A percentile compares a stretch with the other conserved stretches of the same genome.
Conservation (phyloP, 805 yeast species). For the Starmera pachycereana region DNA sequence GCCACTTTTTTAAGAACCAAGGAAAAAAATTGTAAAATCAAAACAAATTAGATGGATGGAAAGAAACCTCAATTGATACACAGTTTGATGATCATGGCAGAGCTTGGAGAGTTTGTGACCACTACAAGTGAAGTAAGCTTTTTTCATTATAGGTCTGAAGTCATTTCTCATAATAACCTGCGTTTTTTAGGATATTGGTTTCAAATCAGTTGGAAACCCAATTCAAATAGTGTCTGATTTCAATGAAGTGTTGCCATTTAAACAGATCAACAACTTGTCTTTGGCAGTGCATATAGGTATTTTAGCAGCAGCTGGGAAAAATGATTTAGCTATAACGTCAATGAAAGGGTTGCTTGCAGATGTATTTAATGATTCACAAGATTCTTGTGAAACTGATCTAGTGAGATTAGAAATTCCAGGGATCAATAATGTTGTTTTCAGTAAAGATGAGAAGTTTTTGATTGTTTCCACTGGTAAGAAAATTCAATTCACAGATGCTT, state of each 20-base stretch:
- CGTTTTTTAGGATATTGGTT: conserved; percentile 30
- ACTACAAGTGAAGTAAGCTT: neutral
- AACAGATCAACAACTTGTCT: conserved; percentile 25
- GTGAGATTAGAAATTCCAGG: conserved; percentile 11
- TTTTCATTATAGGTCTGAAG: neutral
- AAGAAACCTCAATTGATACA: too few relatives aligned
- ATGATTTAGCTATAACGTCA: conserved; percentile 24
- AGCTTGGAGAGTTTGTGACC: neutral
- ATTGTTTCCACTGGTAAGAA: conserved; percentile 17
- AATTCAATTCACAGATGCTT: conserved; percentile 10
- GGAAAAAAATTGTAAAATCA: too few relatives aligned
- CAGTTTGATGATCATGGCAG: too few relatives aligned
- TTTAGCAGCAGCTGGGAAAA: conserved; percentile 30
- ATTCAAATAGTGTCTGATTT: conserved; percentile 24
- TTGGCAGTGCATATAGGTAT: conserved; percentile 23
- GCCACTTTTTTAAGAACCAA: too few relatives aligned
- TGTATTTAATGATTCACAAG: conserved; percentile 11
- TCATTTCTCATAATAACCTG: conserved; percentile 5
- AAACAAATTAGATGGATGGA: too few relatives aligned
- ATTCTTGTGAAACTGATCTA: conserved; percentile 11
- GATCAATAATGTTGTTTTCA: conserved; percentile 23
- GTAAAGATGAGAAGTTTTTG: conserved; percentile 21
- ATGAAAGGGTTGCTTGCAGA: conserved; percentile 23
- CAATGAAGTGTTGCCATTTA: conserved; percentile 26
- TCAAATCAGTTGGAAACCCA: conserved; percentile 25